Conservation (phyloP, 768 basidiomycete genomes). For the Hypsizygus marmoreus region DNA sequence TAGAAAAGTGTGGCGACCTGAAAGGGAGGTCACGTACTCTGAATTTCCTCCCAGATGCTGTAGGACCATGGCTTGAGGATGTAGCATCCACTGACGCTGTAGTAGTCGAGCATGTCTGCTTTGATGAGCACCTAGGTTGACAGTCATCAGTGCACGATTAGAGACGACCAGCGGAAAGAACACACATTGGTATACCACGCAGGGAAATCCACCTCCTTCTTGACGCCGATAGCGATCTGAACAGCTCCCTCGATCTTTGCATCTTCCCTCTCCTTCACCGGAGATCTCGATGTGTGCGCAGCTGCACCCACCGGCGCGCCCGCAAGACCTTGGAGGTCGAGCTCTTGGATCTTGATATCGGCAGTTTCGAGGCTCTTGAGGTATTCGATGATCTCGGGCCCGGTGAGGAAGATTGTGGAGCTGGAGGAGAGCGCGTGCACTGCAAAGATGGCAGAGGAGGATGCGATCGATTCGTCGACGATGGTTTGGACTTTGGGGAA, state of each 20-base stretch:
- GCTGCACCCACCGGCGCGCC: slow-evolving; percentile 37
- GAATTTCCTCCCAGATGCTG: slow-evolving; percentile 95
- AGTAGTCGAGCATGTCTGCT: slow-evolving; percentile 99
- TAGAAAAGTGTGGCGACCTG: not conserved
- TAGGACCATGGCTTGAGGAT: slow-evolving; percentile 98
- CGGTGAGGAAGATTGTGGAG: slow-evolving; percentile 77
- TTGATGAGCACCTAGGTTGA: slow-evolving; percentile 88
- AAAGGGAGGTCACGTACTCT: slow-evolving; percentile 51
- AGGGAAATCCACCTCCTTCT: slow-evolving; percentile 95
- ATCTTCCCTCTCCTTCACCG: slow-evolving; percentile 65
- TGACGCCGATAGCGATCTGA: slow-evolving; percentile 91
- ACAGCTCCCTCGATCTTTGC: slow-evolving; percentile 86
- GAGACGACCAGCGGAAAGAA: slow-evolving; percentile 8
- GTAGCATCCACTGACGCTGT: slow-evolving; percentile 98
- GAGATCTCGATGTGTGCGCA: slow-evolving; percentile 38
- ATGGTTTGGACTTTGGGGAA: slow-evolving; percentile 76
- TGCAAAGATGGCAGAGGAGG: slow-evolving; percentile 68
- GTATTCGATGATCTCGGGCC: slow-evolving; percentile 72
- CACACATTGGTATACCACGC: slow-evolving; percentile 91
- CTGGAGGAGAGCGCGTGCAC: slow-evolving; percentile 74
- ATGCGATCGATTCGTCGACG: slow-evolving; percentile 77
- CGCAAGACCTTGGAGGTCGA: slow-evolving; percentile 70
- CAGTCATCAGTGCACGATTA: slow-evolving; percentile 12
- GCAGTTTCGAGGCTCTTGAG: slow-evolving; percentile 71
- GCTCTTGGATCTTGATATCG: slow-evolving; percentile 62